Evolutionary conservation across 1,284 basidiomycete species (phyloP), one percentile per base, ranked within the genome.

Genomic region (Irpex sp.): DNA sequence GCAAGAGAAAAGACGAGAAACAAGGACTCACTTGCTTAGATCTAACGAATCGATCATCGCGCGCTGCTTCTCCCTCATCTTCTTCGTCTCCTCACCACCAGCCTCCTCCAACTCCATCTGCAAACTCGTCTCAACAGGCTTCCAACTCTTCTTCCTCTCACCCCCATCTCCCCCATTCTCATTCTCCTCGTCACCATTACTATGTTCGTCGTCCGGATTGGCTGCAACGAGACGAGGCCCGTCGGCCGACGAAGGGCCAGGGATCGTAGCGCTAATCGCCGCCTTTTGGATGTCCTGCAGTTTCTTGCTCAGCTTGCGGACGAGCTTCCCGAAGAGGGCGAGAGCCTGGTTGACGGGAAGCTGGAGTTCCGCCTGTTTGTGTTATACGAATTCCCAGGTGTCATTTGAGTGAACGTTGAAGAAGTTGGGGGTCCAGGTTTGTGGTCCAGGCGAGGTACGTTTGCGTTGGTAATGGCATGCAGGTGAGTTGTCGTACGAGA

Each of bases 321-420:
- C 80, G 37, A 95, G 83, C 79, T 99, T 98, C 69, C 90, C 90
- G 75, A 99, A 96, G 47, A 98, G 81, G 0, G 97, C 96, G 13
- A 99, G 83, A 0, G 88, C 84, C 76, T 99, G 97, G 2, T 91
- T 91, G 21, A 94, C 88, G 0, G 94, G 92, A 0, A 98, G 78
- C 21, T 88, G 86, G 19, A 99, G 81, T 73, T 97, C 95, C 38
- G 77, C 73, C 91, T 93, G 64, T 7, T 36, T 40, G 58, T 38
- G 4, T 54, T 21, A 40, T 19, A 47, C 11, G n/a, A 47, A 47
- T 47, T 47, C n/a, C 5, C 1, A 47, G 40, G 40, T 9, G 40
- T 47, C n/a, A n/a, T 47, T 44, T 44, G 40, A 44, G 40, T 31
- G 4, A 31, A 31, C 4, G 40, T 44, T 11, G 6, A 5, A 34